Percentiles rank a stretch among this genome's conserved stretches.
Conservation (phyloP, 805 yeast genomes). For the Wickerhamiella nectarea region DNA sequence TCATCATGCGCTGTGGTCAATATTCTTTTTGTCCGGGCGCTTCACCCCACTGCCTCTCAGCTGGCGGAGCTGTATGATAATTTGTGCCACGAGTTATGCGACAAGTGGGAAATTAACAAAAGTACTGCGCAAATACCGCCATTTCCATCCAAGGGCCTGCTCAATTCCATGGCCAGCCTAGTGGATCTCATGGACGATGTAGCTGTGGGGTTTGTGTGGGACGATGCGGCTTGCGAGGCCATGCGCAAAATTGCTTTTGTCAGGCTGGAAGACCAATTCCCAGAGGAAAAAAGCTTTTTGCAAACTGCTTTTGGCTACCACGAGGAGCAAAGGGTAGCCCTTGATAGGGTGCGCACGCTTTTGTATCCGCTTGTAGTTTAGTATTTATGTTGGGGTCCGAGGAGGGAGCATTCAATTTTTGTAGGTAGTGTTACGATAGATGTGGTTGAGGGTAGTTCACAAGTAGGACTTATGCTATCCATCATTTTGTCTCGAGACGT, state of each 20-base stretch:
- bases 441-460: no score
- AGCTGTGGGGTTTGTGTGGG: slow-evolving; percentile 2
- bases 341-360: neutral
- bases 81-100: neutral
- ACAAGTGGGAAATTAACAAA: neutral
- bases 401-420: no score
- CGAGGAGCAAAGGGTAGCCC: neutral
- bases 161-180: neutral
- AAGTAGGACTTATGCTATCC: no score
- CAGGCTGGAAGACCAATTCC: neutral
- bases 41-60: neutral
- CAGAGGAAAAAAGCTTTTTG: neutral
- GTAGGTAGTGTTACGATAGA: no score
- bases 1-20: neutral
- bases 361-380: neutral
- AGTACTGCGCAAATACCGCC: neutral
- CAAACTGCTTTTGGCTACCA: neutral
- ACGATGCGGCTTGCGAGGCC: neutral
- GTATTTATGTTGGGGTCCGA: no score
- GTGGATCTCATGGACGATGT: neutral
- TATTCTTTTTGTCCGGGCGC: neutral
- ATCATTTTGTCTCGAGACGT: no score
- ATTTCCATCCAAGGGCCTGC: slow-evolving; percentile 1
- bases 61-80: neutral
- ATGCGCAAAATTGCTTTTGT: neutral